Evolutionary conservation across 768 basidiomycete species (phyloP).

Genomic region (Lenzites betulinus): DNA sequence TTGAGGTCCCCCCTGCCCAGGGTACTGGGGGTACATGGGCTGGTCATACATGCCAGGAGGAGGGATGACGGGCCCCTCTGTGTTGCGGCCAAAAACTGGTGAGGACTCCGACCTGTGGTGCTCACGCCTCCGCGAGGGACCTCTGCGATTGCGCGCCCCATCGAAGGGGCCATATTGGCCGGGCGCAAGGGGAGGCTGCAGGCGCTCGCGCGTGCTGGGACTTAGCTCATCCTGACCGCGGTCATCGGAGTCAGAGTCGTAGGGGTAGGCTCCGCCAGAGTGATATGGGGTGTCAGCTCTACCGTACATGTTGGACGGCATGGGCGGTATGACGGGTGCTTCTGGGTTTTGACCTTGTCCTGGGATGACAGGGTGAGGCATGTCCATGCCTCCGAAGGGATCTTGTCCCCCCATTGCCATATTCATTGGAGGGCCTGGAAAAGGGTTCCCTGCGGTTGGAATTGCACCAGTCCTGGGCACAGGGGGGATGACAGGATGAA

Average conservation of each 20-base stretch:
- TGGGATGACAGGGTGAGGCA: slow-evolving; percentile 16
- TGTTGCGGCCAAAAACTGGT: not conserved
- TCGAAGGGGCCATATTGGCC: slow-evolving; percentile 27
- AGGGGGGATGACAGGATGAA: slow-evolving; percentile 14
- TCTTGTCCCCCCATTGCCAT: not conserved
- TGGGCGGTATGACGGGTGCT: slow-evolving; percentile 22
- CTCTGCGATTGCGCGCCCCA: slow-evolving; percentile 1
- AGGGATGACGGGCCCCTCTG: slow-evolving; percentile 1
- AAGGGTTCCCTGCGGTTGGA: slow-evolving; percentile 15
- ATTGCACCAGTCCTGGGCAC: slow-evolving; percentile 8
- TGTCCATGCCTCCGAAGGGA: not conserved
- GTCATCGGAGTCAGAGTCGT: slow-evolving; percentile 4
- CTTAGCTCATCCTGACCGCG: slow-evolving; percentile 11
- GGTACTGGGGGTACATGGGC: not conserved
- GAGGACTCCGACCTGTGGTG: slow-evolving; percentile 16
- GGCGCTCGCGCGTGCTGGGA: slow-evolving; percentile 5
- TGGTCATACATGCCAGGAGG: not conserved
- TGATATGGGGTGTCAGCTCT: slow-evolving; percentile 18
- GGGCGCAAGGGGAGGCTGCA: slow-evolving; percentile 21
- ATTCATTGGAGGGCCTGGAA: slow-evolving; percentile 13
- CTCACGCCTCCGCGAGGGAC: slow-evolving; percentile 11
- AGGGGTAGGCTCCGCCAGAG: not conserved
- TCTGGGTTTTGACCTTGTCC: not conserved
- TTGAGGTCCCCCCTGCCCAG: not conserved
- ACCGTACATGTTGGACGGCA: slow-evolving; percentile 3